Conservation (phyloP, 2,329 filamentous ascomycete genomes). For the Nakataea oryzae region DNA sequence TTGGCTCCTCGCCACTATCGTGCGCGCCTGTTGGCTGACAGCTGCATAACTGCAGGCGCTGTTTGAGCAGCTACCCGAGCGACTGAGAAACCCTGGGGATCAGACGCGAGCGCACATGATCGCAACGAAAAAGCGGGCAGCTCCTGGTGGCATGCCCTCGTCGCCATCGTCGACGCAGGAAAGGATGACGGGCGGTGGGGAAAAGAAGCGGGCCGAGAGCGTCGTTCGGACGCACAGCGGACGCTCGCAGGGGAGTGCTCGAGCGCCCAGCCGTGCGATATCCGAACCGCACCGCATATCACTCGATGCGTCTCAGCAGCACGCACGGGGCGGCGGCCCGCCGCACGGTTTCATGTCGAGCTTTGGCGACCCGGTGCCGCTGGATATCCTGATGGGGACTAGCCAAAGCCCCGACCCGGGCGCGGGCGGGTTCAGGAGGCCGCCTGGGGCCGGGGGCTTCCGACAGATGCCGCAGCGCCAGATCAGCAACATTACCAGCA, state of each 20-base stretch:
- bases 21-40: background rate
- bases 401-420: slow-evolving; percentile 24
- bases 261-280: background rate
- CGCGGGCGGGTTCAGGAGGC: background rate
- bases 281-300: slow-evolving; percentile 12
- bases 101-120: slow-evolving; percentile 25
- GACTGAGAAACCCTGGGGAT: slow-evolving; percentile 43
- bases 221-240: background rate
- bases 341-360: slow-evolving; percentile 23
- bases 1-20: slow-evolving; percentile 2
- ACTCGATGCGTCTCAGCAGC: slow-evolving; percentile 14
- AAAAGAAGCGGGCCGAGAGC: background rate
- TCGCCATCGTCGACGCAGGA: background rate
- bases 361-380: slow-evolving; percentile 32
- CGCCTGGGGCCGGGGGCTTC: background rate
- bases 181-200: background rate
- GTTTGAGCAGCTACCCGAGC: slow-evolving; percentile 74
- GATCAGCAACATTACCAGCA: slow-evolving; percentile 21
- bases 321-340: slow-evolving; percentile 14
- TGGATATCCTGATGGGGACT: slow-evolving; percentile 31
- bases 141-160: slow-evolving; percentile 24
- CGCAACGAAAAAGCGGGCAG: slow-evolving; percentile 45
- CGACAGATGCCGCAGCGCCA: slow-evolving; percentile 9
- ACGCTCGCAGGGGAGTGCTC: background rate
- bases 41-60: slow-evolving; percentile 44